Percentiles rank a stretch among this genome's conserved stretches.
Conservation (phyloP, 805 yeast genomes). For the Ogataea wickerhamii region DNA sequence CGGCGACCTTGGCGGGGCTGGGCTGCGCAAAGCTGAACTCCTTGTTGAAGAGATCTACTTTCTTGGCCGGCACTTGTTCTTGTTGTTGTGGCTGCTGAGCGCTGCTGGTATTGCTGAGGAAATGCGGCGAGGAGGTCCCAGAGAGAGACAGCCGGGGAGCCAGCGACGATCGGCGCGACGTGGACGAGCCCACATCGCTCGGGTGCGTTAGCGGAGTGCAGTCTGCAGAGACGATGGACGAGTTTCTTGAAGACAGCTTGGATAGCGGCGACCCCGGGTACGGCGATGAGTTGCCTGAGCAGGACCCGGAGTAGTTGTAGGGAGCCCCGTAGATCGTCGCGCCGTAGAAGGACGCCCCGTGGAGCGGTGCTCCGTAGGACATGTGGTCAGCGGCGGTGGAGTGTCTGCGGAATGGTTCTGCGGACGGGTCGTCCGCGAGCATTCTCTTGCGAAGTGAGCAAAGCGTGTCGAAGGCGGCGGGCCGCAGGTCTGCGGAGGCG, state of each 20-base stretch:
- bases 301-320: slow-evolving; percentile 1
- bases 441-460: slow-evolving; percentile 27
- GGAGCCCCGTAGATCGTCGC: not conserved
- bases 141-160: slow-evolving; percentile 26
- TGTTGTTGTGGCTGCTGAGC: slow-evolving; percentile 5
- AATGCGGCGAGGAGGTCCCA: slow-evolving; percentile 24
- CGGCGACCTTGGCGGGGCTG: slow-evolving; percentile 3
- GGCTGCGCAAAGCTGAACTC: slow-evolving; percentile 25
- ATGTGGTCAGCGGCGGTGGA: slow-evolving; percentile 30
- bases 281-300: slow-evolving; percentile 20
- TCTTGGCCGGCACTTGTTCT: slow-evolving; percentile 1
- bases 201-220: slow-evolving; percentile 28
- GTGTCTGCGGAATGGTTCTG: slow-evolving; percentile 28
- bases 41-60: slow-evolving; percentile 26
- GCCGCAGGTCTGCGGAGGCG: slow-evolving; percentile 23
- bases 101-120: slow-evolving; percentile 14
- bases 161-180: slow-evolving; percentile 29
- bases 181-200: slow-evolving; percentile 20
- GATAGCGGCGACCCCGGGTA: slow-evolving; percentile 31
- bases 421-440: slow-evolving; percentile 21
- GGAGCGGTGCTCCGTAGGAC: not conserved
- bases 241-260: slow-evolving; percentile 30
- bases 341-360: not conserved
- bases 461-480: slow-evolving; percentile 13
- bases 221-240: slow-evolving; percentile 31